phyloP scores from a whole-genome alignment of 1,284 basidiomycete genomes.

The Rhodotorula sp. region DNA sequence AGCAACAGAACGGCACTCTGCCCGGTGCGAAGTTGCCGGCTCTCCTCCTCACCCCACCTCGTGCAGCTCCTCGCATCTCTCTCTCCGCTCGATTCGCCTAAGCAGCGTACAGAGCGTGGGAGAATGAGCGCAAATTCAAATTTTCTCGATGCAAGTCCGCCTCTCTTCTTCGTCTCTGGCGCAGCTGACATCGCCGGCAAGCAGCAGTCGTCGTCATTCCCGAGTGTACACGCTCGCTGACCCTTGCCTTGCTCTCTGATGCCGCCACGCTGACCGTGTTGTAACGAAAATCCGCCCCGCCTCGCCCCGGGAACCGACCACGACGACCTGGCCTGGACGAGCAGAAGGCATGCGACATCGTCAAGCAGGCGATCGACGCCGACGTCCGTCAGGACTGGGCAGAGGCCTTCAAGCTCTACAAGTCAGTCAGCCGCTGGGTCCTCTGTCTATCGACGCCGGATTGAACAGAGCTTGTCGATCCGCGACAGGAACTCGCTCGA shows the following conservation, averaged over 20 bases:
- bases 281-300: not conserved
- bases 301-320: not conserved
- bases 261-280: not conserved
- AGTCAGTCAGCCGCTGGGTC: slow-evolving; percentile 6
- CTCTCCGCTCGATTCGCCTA: not conserved
- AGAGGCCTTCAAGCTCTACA: slow-evolving; percentile 80
- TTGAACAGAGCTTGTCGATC: not conserved
- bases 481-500: slow-evolving; percentile 87
- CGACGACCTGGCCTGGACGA: not conserved
- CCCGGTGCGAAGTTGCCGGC: too few species aligned
- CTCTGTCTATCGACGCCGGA: not conserved
- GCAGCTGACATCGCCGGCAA: not conserved
- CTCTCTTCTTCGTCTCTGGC: not conserved
- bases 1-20: too few species aligned
- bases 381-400: slow-evolving; percentile 91
- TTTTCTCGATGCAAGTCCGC: slow-evolving; percentile 53
- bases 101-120: not conserved
- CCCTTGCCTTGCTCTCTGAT: not conserved
- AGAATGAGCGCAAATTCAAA: slow-evolving; percentile 47
- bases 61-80: too few species aligned
- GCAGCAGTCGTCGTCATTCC: not conserved
- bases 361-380: slow-evolving; percentile 88
- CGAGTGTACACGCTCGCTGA: slow-evolving; percentile 1
- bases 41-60: too few species aligned
- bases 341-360: slow-evolving; percentile 90